Evolutionary conservation across 306 rosid species (phyloP).

Genomic region (Cicer cuneatum): DNA sequence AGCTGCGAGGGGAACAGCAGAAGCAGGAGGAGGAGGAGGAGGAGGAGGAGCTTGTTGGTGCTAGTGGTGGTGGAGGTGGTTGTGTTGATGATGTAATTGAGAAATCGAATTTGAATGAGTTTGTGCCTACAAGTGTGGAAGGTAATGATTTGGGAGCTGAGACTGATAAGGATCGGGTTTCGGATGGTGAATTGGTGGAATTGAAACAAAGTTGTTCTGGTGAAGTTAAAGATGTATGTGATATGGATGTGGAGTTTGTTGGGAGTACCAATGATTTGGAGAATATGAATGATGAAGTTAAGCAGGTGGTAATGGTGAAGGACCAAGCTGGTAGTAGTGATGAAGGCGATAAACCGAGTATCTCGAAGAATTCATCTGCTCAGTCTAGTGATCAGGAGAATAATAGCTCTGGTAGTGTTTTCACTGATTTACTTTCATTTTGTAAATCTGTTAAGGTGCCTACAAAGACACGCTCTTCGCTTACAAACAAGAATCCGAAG

Average conservation of each 20-base stretch:
- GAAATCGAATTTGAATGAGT: slow-evolving; percentile 46
- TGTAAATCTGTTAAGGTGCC: slow-evolving; percentile 84
- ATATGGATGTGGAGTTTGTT: slow-evolving; percentile 42
- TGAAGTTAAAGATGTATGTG: slow-evolving; percentile 48
- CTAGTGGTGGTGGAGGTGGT: slow-evolving; percentile 31
- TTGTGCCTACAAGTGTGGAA: slow-evolving; percentile 49
- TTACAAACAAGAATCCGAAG: slow-evolving; percentile 58
- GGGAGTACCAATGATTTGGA: slow-evolving; percentile 50
- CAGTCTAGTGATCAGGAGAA: slow-evolving; percentile 52
- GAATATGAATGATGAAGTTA: slow-evolving; percentile 44
- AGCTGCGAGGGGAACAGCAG: slow-evolving; percentile 25
- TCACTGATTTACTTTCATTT: slow-evolving; percentile 63
- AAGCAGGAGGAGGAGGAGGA: slow-evolving; percentile 37
- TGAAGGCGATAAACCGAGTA: slow-evolving; percentile 56
- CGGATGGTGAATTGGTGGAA: slow-evolving; percentile 54
- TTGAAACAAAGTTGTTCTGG: slow-evolving; percentile 52
- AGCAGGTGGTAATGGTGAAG: slow-evolving; percentile 51
- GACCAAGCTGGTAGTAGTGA: slow-evolving; percentile 48
- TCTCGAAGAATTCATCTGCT: slow-evolving; percentile 50
- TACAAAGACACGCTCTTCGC: slow-evolving; percentile 75
- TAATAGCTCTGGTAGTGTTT: slow-evolving; percentile 47
- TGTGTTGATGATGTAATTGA: slow-evolving; percentile 45
- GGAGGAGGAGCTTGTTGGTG: slow-evolving; percentile 36
- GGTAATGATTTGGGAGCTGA: slow-evolving; percentile 54
- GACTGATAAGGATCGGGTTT: slow-evolving; percentile 44